Evolutionary conservation across 345 rosid genomes (phyloP), one percentile per base, ranked within the genome.

Genomic region (Litchi chinensis): DNA sequence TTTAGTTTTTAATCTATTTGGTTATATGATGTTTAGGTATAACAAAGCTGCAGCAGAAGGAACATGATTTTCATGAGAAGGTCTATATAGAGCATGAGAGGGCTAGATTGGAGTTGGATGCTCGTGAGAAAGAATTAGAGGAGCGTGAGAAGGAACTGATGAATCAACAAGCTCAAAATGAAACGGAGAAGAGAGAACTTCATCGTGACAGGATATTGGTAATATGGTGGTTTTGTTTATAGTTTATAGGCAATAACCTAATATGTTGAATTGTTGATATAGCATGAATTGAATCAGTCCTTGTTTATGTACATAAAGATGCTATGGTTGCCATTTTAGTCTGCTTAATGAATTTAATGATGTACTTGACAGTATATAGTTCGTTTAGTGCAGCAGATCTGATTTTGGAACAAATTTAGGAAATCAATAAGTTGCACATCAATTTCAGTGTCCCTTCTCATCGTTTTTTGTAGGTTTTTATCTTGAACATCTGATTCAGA

Each of bases 141-240:
- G 77, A 78, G 76, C 87, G 24, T 3, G 95, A 89, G 78, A 85
- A 84, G 43, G 71, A 88, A 39, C 75, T 95, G 26, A 87, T 81
- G 67, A 77, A 52, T 64, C 88, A 86, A 8, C 88, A 87, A 76
- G 83, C 84, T 41, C 62, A 75, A 52, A 89, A 88, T 82, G 94
- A 91, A 79, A 77, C 75, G 62, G 85, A 85, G 86, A 86, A 84
- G 69, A 79, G 69, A 56, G 87, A 79, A 76, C 81, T 89, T 68
- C 71, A 79, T 65, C 82, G 72, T 60, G 90, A 82, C 24, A 89
- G 80, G 84, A 77, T 81, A 77, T 85, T 83, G 92, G 97, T 91
- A 83, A 76, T 76, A n/a, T 65, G 19, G 18, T 46, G 22, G 12
- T 56, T 12, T 21, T 46, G 1, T 11, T 46, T 11, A 46, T 46